Evolutionary conservation across 1,284 basidiomycete species (phyloP), one percentile per base, ranked within the genome.

Genomic region (Cryptococcus sp.): DNA sequence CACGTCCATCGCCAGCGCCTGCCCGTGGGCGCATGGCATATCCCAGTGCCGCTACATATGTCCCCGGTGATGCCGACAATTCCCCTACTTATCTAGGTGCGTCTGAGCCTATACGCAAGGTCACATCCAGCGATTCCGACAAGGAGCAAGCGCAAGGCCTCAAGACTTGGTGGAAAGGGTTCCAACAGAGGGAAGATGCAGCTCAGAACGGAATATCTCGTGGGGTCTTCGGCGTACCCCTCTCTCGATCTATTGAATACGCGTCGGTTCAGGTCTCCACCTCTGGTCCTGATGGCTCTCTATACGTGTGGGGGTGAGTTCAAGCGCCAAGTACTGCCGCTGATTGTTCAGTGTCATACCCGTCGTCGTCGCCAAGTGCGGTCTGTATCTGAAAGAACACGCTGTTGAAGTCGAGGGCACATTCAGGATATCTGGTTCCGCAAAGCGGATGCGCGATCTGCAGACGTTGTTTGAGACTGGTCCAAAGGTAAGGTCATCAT

Each of bases 311-410:
- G 88, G 91, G 75, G 69, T 72, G 49, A 62, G 70, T 68, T 40
- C 50, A 52, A 6, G 27, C 35, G 16, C n/a, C 20, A 16, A 23
- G 46, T 16, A 25, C 38, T 2, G 3, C 23, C 19, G 19, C 38
- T 25, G 20, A 52, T 31, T 8, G n/a, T 47, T 72, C 73, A 81
- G 95, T 2, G 92, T 90, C 74, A 91, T 99, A 46, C 95, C 96
- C 10, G 90, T 97, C 54, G 91, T 98, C 57, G 94, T 99, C 40
- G 96, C 94, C 57, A 96, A 97, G 78, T 96, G 93, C 72, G 93
- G 93, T 3, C 80, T 93, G 45, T 89, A 91, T 81, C 85, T 97
- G 62, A 97, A 97, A 77, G 89, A 92, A 79, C 89, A 89, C 67
- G 92, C 92, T 22, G 96, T 92, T 41, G 92, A 95, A 77, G 87